phyloP scores from a whole-genome alignment of 2,329 filamentous ascomycete genomes.

The Sporothrix humicola region DNA sequence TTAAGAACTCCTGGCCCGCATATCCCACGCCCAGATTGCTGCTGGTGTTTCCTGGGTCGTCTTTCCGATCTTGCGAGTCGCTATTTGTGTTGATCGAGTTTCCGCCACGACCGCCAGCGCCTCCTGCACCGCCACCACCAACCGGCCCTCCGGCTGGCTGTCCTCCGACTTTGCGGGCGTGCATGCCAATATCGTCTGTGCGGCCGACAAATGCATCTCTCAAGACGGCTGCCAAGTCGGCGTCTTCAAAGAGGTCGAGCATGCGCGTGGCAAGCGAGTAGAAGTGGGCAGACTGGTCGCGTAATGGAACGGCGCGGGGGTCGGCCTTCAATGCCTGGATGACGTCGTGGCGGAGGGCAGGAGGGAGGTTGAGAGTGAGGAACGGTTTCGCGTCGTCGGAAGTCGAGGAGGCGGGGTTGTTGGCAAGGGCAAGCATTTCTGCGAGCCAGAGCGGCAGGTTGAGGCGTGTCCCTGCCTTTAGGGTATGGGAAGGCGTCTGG shows the following conservation, averaged over 20 bases:
- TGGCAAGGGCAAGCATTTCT: slow-evolving; percentile 84
- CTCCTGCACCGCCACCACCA: slow-evolving; percentile 50
- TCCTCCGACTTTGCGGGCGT: slow-evolving; percentile 82
- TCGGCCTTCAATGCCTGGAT: slow-evolving; percentile 91
- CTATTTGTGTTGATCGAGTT: slow-evolving; percentile 47
- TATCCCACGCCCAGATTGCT: slow-evolving; percentile 61
- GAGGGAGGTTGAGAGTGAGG: slow-evolving; percentile 80
- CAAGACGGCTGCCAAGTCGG: slow-evolving; percentile 74
- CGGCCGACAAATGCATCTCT: slow-evolving; percentile 80
- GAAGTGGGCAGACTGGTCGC: slow-evolving; percentile 83
- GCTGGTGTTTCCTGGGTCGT: slow-evolving; percentile 50
- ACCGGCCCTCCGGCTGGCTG: slow-evolving; percentile 56
- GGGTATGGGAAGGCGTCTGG: slow-evolving; percentile 71
- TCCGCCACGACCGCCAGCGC: slow-evolving; percentile 56
- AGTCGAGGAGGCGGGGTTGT: slow-evolving; percentile 37
- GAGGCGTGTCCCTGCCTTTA: slow-evolving; percentile 81
- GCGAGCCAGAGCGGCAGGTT: slow-evolving; percentile 92
- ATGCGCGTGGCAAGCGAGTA: slow-evolving; percentile 85
- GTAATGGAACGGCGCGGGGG: slow-evolving; percentile 80
- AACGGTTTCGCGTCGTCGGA: slow-evolving; percentile 55
- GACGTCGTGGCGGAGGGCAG: slow-evolving; percentile 77
- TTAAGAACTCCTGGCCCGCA: slow-evolving; percentile 80
- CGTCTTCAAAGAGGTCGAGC: slow-evolving; percentile 87
- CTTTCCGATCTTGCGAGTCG: slow-evolving; percentile 61
- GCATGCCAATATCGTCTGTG: slow-evolving; percentile 82